A percentile compares a stretch with the other conserved stretches of the same genome.
These are phyloP conservation scores for Porpolomopsis calyptriformis DNA, from an alignment of 768 basidiomycete genomes.

Conservation along the genomic window DNA sequence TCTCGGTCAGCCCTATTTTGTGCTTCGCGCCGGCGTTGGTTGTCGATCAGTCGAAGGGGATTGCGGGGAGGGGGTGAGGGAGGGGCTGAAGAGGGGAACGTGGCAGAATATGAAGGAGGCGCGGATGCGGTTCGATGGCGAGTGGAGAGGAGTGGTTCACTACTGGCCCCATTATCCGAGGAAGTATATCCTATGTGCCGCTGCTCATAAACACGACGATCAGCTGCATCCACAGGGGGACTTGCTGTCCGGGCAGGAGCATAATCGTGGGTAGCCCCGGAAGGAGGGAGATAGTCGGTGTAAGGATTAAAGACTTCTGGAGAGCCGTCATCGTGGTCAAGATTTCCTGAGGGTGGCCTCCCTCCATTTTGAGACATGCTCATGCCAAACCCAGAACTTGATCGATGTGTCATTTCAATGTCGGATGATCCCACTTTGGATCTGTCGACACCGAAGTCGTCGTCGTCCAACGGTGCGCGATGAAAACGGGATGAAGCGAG, in stretches of 20 bases:
- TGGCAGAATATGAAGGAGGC: conserved; percentile 13
- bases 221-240: conserved; percentile 17
- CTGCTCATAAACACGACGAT: neutral
- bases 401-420: conserved; percentile 33
- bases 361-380: neutral
- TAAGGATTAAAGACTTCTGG: conserved; percentile 39
- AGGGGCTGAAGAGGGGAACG: conserved; percentile 14
- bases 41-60: conserved; percentile 19
- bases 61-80: conserved; percentile 28
- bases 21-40: neutral
- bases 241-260: conserved; percentile 27
- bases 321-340: conserved; percentile 20
- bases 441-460: conserved; percentile 24
- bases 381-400: conserved; percentile 26
- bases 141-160: conserved; percentile 47
- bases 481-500: conserved; percentile 63
- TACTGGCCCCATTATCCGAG: conserved; percentile 45
- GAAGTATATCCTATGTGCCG: conserved; percentile 26
- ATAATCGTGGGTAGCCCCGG: conserved; percentile 29
- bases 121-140: conserved; percentile 22
- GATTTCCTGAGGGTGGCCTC: conserved; percentile 21
- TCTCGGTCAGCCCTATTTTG: conserved; percentile 7
- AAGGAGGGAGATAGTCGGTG: conserved; percentile 31
- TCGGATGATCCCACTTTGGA: conserved; percentile 11
- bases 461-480: conserved; percentile 57